A percentile compares a stretch with the other conserved stretches of the same genome.
These are phyloP conservation scores for Dryadomyces quercivorus DNA, from an alignment of 2,329 filamentous ascomycete species.

Conservation along the genomic window DNA sequence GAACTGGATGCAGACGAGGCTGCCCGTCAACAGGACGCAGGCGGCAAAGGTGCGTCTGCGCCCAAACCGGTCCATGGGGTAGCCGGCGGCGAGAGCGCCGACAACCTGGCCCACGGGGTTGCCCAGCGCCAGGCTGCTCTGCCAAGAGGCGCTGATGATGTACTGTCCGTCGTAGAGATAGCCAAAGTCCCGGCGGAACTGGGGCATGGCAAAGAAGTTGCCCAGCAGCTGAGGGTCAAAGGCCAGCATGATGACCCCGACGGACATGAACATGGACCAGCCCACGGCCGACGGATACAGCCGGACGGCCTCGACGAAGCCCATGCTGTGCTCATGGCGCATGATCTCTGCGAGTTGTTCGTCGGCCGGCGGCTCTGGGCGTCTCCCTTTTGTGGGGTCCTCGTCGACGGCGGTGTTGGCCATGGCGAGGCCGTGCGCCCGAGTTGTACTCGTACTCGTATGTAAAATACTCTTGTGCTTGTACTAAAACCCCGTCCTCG, in stretches of 20 bases:
- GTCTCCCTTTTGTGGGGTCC: not conserved
- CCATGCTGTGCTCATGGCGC: constrained; percentile 22
- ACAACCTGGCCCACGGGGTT: constrained; percentile 45
- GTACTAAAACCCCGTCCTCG: too few species aligned
- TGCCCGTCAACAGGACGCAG: constrained; percentile 30
- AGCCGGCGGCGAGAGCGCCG: constrained; percentile 36
- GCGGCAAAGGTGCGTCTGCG: constrained; percentile 31
- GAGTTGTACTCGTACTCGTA: too few species aligned
- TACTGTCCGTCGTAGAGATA: constrained; percentile 29
- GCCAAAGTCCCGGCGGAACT: constrained; percentile 45
- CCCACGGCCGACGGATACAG: constrained; percentile 32
- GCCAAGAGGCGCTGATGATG: constrained; percentile 26
- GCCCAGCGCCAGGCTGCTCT: constrained; percentile 36
- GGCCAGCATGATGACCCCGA: constrained; percentile 32
- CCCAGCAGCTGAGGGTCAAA: constrained; percentile 55
- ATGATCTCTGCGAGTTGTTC: not conserved
- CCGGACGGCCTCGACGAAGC: constrained; percentile 26
- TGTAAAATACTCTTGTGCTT: too few species aligned
- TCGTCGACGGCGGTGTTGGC: not conserved
- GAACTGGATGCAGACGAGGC: constrained; percentile 50
- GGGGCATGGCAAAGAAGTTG: constrained; percentile 46
- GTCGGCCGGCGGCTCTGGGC: not conserved
- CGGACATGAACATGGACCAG: constrained; percentile 48
- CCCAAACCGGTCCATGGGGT: constrained; percentile 33
- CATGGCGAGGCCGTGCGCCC: not conserved